phyloP scores from a whole-genome alignment of 805 yeast genomes.

The Lipomyces yamanashiensis region DNA sequence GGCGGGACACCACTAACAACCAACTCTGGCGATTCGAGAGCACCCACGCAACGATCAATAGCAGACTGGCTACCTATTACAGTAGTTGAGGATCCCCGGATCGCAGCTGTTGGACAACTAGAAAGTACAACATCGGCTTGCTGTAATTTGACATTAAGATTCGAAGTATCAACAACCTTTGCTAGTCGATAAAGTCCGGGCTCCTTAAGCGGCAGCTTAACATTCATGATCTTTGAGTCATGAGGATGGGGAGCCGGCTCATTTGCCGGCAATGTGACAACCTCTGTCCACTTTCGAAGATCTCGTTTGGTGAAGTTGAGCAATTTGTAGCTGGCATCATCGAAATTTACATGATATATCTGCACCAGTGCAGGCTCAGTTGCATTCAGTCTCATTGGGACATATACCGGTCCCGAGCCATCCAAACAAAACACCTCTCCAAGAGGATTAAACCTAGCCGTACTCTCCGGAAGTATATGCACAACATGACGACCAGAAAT shows the following conservation, averaged over 20 bases:
- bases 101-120: conserved; percentile 74
- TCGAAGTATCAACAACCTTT: conserved; percentile 65
- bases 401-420: conserved; percentile 44
- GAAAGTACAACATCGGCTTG: conserved; percentile 70
- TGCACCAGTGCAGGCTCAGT: conserved; percentile 74
- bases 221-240: conserved; percentile 44
- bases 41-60: conserved; percentile 67
- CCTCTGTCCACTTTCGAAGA: conserved; percentile 48
- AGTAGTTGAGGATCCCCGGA: conserved; percentile 44
- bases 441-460: conserved; percentile 81
- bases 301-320: conserved; percentile 64
- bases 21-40: conserved; percentile 56
- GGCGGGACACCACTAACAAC: conserved; percentile 81
- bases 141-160: conserved; percentile 62
- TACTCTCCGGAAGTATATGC: conserved; percentile 87
- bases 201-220: conserved; percentile 65
- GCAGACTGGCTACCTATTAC: conserved; percentile 40
- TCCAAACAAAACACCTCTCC: conserved; percentile 63
- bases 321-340: conserved; percentile 52
- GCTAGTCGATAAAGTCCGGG: conserved; percentile 80
- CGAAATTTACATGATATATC: conserved; percentile 62
- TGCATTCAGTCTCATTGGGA: conserved; percentile 83
- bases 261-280: not conserved
- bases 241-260: conserved; percentile 12
- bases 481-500: conserved; percentile 86